phyloP scores from a whole-genome alignment of 768 basidiomycete species.

The Candolleomyces efflorescens region DNA sequence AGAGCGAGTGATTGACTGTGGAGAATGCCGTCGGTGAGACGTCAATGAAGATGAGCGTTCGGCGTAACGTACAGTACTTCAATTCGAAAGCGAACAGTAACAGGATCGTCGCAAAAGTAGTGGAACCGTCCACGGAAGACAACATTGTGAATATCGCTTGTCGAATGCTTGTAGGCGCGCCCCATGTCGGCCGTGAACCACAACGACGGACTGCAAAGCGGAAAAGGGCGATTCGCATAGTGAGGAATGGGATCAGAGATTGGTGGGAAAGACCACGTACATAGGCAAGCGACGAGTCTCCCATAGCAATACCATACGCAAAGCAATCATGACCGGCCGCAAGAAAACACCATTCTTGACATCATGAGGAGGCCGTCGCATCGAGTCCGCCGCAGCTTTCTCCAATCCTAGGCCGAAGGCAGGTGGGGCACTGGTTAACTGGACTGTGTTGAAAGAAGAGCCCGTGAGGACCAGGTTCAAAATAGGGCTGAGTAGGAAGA shows the following conservation, averaged over 20 bases:
- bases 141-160: conserved; percentile 20
- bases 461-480: conserved; percentile 11
- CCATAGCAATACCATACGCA: conserved; percentile 28
- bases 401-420: conserved; percentile 54
- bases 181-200: conserved; percentile 32
- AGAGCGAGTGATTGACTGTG: conserved; percentile 33
- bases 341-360: conserved; percentile 33
- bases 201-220: conserved; percentile 37
- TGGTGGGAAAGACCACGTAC: conserved; percentile 20
- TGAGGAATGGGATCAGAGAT: no score
- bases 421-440: conserved; percentile 42
- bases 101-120: conserved; percentile 33
- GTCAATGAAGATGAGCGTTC: no score
- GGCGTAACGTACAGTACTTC: conserved; percentile 28
- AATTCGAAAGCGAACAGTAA: conserved; percentile 32
- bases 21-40: no score
- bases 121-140: conserved; percentile 34
- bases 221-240: neutral
- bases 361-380: conserved; percentile 41
- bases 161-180: conserved; percentile 25
- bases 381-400: conserved; percentile 44
- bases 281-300: conserved; percentile 25
- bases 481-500: conserved; percentile 57
- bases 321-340: conserved; percentile 34
- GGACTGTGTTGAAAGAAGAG: no score